These are phyloP conservation scores for Leccinum boreale DNA, from an alignment of 768 basidiomycete genomes.

Conservation along the genomic window DNA sequence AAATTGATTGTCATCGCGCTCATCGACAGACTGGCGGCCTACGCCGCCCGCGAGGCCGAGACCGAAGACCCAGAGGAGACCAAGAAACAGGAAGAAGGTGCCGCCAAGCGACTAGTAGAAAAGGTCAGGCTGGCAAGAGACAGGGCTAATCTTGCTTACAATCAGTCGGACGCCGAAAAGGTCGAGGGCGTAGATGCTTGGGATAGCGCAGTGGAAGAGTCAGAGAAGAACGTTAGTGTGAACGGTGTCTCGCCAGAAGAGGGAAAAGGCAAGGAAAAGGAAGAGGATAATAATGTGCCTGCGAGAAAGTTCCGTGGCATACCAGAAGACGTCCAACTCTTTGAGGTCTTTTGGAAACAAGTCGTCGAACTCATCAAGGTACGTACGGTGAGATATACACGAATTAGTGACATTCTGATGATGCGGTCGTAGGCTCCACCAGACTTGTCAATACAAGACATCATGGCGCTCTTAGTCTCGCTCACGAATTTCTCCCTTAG, in stretches of 20 bases:
- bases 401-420: background rate
- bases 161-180: conserved; percentile 27
- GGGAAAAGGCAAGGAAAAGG: conserved; percentile 52
- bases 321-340: conserved; percentile 90
- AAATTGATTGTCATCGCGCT: conserved; percentile 97
- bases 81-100: conserved; percentile 89
- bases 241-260: conserved; percentile 25
- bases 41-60: conserved; percentile 96
- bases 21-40: conserved; percentile 93
- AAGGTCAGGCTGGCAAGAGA: conserved; percentile 75
- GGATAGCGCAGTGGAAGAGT: conserved; percentile 21
- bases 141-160: conserved; percentile 50
- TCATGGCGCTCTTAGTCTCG: conserved; percentile 94
- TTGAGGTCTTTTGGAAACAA: conserved; percentile 99
- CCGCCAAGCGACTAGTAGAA: conserved; percentile 85
- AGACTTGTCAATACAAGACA: conserved; percentile 94
- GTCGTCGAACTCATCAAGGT: conserved; percentile 96
- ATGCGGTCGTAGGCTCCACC: conserved; percentile 72
- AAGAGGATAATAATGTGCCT: conserved; percentile 50
- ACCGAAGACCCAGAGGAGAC: conserved; percentile 94
- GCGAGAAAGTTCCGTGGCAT: conserved; percentile 91
- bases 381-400: conserved; percentile 15
- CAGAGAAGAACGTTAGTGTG: conserved; percentile 15
- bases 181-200: conserved; percentile 26
- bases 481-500: conserved; percentile 85